Evolutionary conservation across 495 filamentous ascomycete genomes (phyloP), one percentile per base, ranked within the genome.

Genomic region (Penicillium nucicola): DNA sequence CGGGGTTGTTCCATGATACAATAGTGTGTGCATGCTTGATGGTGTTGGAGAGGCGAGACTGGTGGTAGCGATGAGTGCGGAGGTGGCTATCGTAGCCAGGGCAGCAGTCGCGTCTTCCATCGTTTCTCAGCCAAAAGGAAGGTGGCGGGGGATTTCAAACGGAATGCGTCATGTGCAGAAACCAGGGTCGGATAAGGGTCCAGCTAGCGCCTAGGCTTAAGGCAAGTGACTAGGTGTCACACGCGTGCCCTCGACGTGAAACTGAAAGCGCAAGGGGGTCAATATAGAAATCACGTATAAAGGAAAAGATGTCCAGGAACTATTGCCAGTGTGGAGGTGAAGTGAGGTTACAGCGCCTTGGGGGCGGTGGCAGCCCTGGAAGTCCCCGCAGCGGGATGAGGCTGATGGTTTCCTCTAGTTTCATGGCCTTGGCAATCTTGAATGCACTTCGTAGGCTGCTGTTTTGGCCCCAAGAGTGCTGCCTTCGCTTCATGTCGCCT

Each of bases 281-380:
- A 19, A 11, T 12, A 19, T n/a, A 14, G 9, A 6, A 22, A n/a
- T 3, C 19, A 30, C 30, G 7, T 28, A 7, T 20, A 31, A 14
- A 11, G 9, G 13, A 37, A 38, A 15, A 14, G 14, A 31, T 9
- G 8, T 7, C 6, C 12, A 25, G 17, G 18, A 19, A 17, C 39
- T 31, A 47, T 28, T 35, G 36, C 11, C 19, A 47, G 18, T 36
- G 25, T 30, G 39, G 39, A 15, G 37, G 44, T 45, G 25, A 6
- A 51, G 33, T 14, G 25, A 49, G 30, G 18, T 46, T 37, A n/a
- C 46, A 42, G 38, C 48, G 45, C 36, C 37, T 28, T 20, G 45
- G 60, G 60, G 20, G 60, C 60, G 60, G 60, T 63, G 60, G 57
- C 60, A 41, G 50, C n/a, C n/a, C n/a, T n/a, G n/a, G 36, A 7